A percentile compares a stretch with the other conserved stretches of the same genome.
Conservation (phyloP, 148 eudicot genomes). For the Talinum fruticosum region DNA sequence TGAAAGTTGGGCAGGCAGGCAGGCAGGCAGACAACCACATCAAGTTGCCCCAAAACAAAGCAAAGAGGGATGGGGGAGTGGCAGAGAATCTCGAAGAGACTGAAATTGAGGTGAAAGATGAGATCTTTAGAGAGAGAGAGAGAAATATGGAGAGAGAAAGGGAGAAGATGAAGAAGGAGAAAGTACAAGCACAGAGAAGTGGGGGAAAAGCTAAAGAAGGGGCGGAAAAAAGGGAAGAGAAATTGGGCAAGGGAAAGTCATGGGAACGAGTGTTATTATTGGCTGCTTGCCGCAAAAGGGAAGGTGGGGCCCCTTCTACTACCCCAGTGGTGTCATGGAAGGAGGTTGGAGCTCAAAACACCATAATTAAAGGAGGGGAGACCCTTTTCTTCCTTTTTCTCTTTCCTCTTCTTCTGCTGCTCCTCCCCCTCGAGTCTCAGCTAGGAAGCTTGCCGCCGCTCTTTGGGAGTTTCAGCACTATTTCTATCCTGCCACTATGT, state of each 20-base stretch:
- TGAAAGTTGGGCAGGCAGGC: constrained; percentile 8
- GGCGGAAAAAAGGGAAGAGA: constrained; percentile 4
- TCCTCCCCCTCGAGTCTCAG: constrained; percentile 18
- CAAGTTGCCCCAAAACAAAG: constrained; percentile 7
- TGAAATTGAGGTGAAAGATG: constrained; percentile 26
- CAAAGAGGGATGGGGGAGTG: constrained; percentile 11
- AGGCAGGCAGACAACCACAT: neutral
- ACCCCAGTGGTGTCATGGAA: constrained; percentile 36
- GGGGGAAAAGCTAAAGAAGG: neutral
- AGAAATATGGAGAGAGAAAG: neutral
- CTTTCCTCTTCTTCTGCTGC: neutral
- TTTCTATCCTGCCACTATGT: constrained; percentile 24
- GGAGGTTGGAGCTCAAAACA: constrained; percentile 18
- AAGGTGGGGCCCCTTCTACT: constrained; percentile 22
- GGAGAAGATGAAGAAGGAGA: neutral
- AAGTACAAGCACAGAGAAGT: too few species aligned
- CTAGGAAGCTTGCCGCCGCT: constrained; percentile 32
- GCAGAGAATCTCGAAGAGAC: neutral
- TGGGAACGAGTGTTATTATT: constrained; percentile 23
- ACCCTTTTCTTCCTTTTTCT: constrained; percentile 18
- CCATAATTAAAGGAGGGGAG: constrained; percentile 25
- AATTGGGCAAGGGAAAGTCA: neutral
- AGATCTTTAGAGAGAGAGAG: constrained; percentile 17
- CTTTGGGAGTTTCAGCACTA: constrained; percentile 37
- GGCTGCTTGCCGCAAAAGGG: constrained; percentile 16